These are phyloP conservation scores for Salvia miltiorrhiza DNA, from an alignment of 257 asterid genomes.

Conservation along the genomic window DNA sequence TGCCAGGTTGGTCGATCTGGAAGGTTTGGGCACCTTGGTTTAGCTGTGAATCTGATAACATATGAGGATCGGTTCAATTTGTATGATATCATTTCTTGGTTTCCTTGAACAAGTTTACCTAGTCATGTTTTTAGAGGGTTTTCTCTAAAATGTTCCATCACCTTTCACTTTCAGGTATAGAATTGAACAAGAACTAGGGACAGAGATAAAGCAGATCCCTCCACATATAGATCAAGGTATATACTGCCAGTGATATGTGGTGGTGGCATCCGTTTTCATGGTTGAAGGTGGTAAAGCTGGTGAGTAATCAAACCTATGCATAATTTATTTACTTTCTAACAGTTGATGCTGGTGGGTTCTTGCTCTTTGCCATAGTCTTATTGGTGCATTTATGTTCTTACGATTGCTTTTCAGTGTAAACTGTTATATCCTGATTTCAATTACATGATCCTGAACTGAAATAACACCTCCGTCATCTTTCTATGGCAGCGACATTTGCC, in stretches of 20 bases:
- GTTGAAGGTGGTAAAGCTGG: constrained; percentile 24
- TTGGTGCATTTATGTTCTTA: no score
- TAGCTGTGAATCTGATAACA: constrained; percentile 75
- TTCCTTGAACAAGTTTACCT: not conserved
- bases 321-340: not conserved
- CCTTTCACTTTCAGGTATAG: constrained; percentile 59
- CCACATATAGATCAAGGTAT: constrained; percentile 79
- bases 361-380: not conserved
- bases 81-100: constrained; percentile 32
- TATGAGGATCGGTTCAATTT: constrained; percentile 77
- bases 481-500: constrained; percentile 21
- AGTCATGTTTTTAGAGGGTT: not conserved
- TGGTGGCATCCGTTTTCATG: constrained; percentile 9
- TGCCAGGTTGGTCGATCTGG: constrained; percentile 83
- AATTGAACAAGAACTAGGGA: constrained; percentile 84
- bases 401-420: no score
- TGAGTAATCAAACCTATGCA: constrained; percentile 18
- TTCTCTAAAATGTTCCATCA: not conserved
- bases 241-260: constrained; percentile 48
- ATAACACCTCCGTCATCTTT: not conserved
- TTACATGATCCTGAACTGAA: not conserved
- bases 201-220: constrained; percentile 86
- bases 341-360: not conserved
- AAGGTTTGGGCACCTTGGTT: constrained; percentile 78
- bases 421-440: not conserved